These are phyloP conservation scores for Umbelopsis vinacea DNA, from an alignment of 192 early-diverging fungal species.

Conservation along the genomic window DNA sequence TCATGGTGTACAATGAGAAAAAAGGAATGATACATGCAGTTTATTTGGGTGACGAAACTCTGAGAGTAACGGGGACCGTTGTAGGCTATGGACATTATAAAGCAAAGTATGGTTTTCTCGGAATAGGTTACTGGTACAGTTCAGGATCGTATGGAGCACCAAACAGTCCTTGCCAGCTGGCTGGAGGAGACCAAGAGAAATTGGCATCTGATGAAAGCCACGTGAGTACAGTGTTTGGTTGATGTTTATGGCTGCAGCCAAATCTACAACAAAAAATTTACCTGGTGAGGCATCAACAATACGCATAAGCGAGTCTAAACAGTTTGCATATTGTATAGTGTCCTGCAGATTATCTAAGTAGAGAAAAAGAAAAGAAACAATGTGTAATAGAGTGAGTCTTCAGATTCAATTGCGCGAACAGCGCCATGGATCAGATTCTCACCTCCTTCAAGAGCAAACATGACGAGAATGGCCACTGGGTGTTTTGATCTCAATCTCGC, in stretches of 20 bases:
- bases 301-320: slow-evolving; percentile 39
- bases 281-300: neutral
- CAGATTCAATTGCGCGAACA: neutral
- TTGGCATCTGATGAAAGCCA: slow-evolving; percentile 26
- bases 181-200: slow-evolving; percentile 49
- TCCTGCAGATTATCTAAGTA: slow-evolving; percentile 67
- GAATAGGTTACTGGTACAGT: slow-evolving; percentile 50
- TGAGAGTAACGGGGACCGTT: no score
- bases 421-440: neutral
- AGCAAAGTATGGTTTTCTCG: neutral
- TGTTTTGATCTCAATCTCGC: slow-evolving; percentile 41
- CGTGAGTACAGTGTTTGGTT: slow-evolving; percentile 14
- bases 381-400: neutral
- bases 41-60: no score
- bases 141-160: slow-evolving; percentile 56
- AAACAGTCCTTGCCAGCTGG: slow-evolving; percentile 59
- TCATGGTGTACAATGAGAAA: no score
- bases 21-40: no score
- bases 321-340: slow-evolving; percentile 64
- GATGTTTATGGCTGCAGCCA: no score
- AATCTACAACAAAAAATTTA: neutral
- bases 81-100: neutral
- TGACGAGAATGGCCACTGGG: slow-evolving; percentile 51
- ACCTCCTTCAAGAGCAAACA: slow-evolving; percentile 75
- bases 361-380: neutral